Percentiles rank a stretch among this genome's conserved stretches.
These are phyloP conservation scores for Styphnolobium japonicum DNA, from an alignment of 306 rosid species.

Conservation along the genomic window DNA sequence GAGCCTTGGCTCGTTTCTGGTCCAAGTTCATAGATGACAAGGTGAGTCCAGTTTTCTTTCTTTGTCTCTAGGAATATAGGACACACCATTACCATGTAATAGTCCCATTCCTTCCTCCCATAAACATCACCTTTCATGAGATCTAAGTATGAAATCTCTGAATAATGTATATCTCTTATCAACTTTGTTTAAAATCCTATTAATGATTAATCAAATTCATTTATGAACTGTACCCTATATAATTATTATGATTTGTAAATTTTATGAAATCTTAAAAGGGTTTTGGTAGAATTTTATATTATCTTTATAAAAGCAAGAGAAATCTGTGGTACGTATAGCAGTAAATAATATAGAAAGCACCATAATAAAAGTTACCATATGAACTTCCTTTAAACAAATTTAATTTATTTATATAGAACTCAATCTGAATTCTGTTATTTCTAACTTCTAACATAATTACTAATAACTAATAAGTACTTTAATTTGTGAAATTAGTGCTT, in stretches of 20 bases:
- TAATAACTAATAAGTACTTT: background rate
- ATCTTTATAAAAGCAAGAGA: too few relatives aligned
- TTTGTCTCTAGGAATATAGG: too few relatives aligned
- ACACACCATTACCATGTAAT: too few relatives aligned
- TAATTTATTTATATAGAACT: too few relatives aligned
- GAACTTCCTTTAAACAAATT: background rate
- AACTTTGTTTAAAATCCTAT: too few relatives aligned
- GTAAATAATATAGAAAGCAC: too few relatives aligned
- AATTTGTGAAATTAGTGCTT: background rate
- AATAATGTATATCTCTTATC: too few relatives aligned
- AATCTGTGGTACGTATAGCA: too few relatives aligned
- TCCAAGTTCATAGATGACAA: slow-evolving; percentile 56
- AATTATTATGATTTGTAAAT: background rate
- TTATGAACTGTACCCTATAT: background rate
- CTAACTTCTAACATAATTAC: background rate
- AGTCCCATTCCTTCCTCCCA: too few relatives aligned
- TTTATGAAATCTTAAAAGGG: background rate
- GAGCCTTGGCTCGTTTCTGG: slow-evolving; percentile 61
- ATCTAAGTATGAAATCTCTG: too few relatives aligned
- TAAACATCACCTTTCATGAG: background rate
- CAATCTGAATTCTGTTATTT: background rate
- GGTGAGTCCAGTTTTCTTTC: slow-evolving; percentile 19
- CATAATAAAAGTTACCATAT: background rate
- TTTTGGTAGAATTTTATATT: background rate
- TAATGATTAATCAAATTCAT: background rate